phyloP scores from a whole-genome alignment of 768 basidiomycete species.

The Sistotremastrum niveocremeum region DNA sequence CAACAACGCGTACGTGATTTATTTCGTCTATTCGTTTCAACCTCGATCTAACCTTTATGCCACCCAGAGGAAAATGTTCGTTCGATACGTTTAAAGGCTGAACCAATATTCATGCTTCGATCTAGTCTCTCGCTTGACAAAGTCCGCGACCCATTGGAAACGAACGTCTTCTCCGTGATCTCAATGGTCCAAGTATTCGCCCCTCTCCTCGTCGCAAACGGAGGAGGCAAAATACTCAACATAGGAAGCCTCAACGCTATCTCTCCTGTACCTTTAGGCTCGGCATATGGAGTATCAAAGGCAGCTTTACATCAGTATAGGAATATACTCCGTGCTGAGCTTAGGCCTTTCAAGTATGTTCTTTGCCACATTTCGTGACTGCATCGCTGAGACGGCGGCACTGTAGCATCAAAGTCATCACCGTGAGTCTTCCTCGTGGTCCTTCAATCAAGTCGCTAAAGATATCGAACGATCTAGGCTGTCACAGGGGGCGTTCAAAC shows the following conservation, averaged over 20 bases:
- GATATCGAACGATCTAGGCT: too few species aligned
- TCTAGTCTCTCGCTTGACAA: constrained; percentile 11
- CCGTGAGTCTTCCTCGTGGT: too few species aligned
- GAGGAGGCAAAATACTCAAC: constrained; percentile 17
- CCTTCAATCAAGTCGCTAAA: too few species aligned
- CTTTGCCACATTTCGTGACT: background rate
- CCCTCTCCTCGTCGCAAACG: constrained; percentile 15
- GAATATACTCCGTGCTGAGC: constrained; percentile 20
- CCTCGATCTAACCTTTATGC: too few species aligned
- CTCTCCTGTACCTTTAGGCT: constrained; percentile 17
- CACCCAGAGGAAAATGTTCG: too few species aligned
- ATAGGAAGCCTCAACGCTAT: constrained; percentile 17
- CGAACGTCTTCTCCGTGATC: constrained; percentile 21
- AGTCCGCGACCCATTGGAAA: constrained; percentile 16
- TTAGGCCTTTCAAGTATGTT: constrained; percentile 19
- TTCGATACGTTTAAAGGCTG: too few species aligned
- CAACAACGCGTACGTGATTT: constrained; percentile 6
- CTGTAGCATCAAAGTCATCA: too few species aligned
- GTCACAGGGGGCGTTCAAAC: too few species aligned
- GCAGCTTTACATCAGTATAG: constrained; percentile 20
- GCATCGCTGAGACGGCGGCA: too few species aligned
- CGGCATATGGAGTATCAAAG: constrained; percentile 18
- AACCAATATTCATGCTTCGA: too few species aligned
- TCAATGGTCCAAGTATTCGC: constrained; percentile 20
- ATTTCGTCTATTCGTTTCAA: too few species aligned